These are phyloP conservation scores for Cryptococcus sp. DNA, from an alignment of 1,284 basidiomycete genomes.

Conservation along the genomic window DNA sequence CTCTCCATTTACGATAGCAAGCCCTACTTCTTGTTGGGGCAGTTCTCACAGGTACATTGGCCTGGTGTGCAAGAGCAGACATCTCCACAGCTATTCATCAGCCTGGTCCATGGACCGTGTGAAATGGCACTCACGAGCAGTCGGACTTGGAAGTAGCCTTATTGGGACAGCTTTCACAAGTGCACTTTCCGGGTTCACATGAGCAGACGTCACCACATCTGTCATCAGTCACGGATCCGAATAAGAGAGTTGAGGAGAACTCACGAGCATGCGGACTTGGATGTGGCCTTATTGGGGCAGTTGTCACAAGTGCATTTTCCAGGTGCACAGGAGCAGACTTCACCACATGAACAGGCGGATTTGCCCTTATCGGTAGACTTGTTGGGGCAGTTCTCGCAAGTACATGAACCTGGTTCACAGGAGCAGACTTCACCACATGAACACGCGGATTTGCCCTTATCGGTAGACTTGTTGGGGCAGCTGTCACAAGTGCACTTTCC, in stretches of 20 bases:
- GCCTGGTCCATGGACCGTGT: too few species aligned
- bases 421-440: slow-evolving; percentile 11
- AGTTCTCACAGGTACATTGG: slow-evolving; percentile 21
- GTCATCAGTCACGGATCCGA: not conserved
- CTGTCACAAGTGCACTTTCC: slow-evolving; percentile 22
- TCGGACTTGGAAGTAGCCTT: too few species aligned
- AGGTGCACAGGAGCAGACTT: not conserved
- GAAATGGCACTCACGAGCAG: too few species aligned
- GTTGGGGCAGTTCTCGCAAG: slow-evolving; percentile 18
- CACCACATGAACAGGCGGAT: slow-evolving; percentile 5
- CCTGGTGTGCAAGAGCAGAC: slow-evolving; percentile 25
- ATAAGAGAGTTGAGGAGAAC: too few species aligned
- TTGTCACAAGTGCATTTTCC: slow-evolving; percentile 7
- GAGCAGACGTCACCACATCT: slow-evolving; percentile 19
- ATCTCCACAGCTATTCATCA: too few species aligned
- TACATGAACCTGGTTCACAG: slow-evolving; percentile 25
- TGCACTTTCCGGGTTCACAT: slow-evolving; percentile 25
- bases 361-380: not conserved
- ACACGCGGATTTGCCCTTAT: slow-evolving; percentile 6
- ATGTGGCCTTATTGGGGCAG: slow-evolving; percentile 9
- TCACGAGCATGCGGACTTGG: not conserved
- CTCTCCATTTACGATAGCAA: too few species aligned
- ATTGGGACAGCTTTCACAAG: slow-evolving; percentile 19
- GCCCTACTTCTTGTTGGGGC: slow-evolving; percentile 9
- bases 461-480: slow-evolving; percentile 14